A percentile compares a stretch with the other conserved stretches of the same genome.
Conservation (phyloP, 257 asterid species). For the Ajuga chamaepitys region DNA sequence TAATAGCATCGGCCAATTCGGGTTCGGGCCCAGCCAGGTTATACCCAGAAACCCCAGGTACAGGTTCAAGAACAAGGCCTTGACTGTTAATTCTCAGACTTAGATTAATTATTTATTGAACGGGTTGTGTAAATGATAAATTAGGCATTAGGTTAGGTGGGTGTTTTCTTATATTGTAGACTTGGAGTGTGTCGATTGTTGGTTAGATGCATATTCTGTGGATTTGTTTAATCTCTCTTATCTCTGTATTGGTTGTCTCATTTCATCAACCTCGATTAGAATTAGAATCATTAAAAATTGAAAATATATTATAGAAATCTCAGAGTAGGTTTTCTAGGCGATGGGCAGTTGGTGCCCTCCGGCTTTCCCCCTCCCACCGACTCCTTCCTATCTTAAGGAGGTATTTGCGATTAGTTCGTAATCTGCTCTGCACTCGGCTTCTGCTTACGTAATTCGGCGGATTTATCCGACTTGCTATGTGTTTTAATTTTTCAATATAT, state of each 20-base stretch:
- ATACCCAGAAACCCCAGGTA: conserved; percentile 86
- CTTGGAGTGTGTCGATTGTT: neutral
- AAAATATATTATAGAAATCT: too few species aligned
- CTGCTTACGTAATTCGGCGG: too few species aligned
- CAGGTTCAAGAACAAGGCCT: conserved; percentile 63
- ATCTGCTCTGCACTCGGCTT: too few species aligned
- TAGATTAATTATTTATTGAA: conserved; percentile 15
- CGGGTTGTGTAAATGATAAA: conserved; percentile 6
- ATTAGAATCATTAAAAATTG: too few species aligned
- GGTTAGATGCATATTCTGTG: neutral
- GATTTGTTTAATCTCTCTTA: neutral
- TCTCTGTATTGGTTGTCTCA: neutral
- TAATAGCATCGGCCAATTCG: conserved; percentile 62
- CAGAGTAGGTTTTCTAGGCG: too few species aligned
- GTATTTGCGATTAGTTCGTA: too few species aligned
- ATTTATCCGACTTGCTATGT: too few species aligned
- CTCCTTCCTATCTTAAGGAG: too few species aligned
- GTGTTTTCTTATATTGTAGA: neutral
- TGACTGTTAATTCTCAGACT: conserved; percentile 44
- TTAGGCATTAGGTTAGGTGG: neutral
- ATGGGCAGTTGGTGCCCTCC: too few species aligned
- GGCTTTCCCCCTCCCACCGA: too few species aligned
- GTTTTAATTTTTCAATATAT: too few species aligned
- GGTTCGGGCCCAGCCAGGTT: conserved; percentile 88
- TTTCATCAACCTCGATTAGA: too few species aligned